Evolutionary conservation across 2,329 filamentous ascomycete species (phyloP).

Genomic region (Periconia digitata): DNA sequence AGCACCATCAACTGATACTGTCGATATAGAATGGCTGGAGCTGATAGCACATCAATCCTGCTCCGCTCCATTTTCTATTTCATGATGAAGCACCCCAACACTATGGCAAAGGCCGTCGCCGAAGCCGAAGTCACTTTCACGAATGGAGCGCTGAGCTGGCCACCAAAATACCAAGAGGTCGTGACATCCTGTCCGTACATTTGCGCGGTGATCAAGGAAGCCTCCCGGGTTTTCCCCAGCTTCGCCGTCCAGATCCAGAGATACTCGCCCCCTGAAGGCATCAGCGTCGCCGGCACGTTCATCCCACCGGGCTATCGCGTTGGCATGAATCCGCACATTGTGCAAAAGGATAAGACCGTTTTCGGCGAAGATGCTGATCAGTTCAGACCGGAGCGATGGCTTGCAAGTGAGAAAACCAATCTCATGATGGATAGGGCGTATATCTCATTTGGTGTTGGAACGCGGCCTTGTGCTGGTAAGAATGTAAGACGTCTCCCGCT

Average conservation of each 20-base stretch:
- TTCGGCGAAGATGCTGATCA: conserved; percentile 44
- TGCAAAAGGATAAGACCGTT: conserved; percentile 44
- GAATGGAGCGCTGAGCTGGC: conserved; percentile 7
- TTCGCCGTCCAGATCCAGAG: conserved; percentile 20
- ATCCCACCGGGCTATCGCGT: conserved; percentile 44
- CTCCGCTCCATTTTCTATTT: conserved; percentile 43
- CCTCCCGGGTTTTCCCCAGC: conserved; percentile 44
- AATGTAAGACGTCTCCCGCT: no score
- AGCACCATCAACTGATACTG: background rate
- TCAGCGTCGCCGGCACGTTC: conserved; percentile 15
- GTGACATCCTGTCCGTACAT: conserved; percentile 43
- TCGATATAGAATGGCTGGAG: conserved; percentile 28
- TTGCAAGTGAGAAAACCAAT: conserved; percentile 27
- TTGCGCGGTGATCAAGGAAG: conserved; percentile 49
- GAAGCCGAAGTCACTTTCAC: conserved; percentile 20
- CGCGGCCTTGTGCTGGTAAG: conserved; percentile 23
- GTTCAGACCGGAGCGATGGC: conserved; percentile 51
- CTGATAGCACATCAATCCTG: conserved; percentile 40
- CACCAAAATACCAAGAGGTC: conserved; percentile 14
- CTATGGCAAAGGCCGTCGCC: conserved; percentile 6
- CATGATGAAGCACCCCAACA: conserved; percentile 34
- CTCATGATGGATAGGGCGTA: conserved; percentile 22
- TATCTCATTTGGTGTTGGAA: conserved; percentile 19
- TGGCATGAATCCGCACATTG: conserved; percentile 49
- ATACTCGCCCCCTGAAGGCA: conserved; percentile 21